Conservation (phyloP, 768 basidiomycete species). For the Mycena sanguinolenta region DNA sequence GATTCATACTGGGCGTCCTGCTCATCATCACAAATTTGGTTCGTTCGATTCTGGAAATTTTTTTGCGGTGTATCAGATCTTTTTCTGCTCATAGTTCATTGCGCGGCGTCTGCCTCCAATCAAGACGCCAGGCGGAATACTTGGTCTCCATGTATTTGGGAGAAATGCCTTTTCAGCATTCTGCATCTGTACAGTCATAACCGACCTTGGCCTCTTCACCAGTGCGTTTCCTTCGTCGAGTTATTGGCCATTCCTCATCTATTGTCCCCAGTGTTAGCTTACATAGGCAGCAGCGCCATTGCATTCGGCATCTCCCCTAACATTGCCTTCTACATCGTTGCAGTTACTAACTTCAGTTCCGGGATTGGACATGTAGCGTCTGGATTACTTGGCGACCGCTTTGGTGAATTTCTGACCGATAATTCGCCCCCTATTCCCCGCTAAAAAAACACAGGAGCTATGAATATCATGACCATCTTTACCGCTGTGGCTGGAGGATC, state of each 20-base stretch:
- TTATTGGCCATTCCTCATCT: too few species aligned
- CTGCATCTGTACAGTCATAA: slow-evolving; percentile 47
- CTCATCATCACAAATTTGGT: slow-evolving; percentile 60
- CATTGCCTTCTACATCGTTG: slow-evolving; percentile 57
- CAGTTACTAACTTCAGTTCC: slow-evolving; percentile 62
- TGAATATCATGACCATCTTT: slow-evolving; percentile 12
- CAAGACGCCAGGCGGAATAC: slow-evolving; percentile 51
- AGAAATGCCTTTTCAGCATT: neutral
- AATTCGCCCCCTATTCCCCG: neutral
- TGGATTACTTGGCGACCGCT: slow-evolving; percentile 56
- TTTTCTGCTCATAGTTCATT: slow-evolving; percentile 8
- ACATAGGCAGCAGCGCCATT: slow-evolving; percentile 43
- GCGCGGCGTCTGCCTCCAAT: slow-evolving; percentile 57
- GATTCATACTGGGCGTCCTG: slow-evolving; percentile 55
- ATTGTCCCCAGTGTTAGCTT: slow-evolving; percentile 14
- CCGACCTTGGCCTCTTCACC: slow-evolving; percentile 67
- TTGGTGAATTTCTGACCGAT: slow-evolving; percentile 45
- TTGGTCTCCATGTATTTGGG: slow-evolving; percentile 48
- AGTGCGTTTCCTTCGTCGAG: slow-evolving; percentile 36
- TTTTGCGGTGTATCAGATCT: neutral
- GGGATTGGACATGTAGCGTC: slow-evolving; percentile 58
- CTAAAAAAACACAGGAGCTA: slow-evolving; percentile 1
- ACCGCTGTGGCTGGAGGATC: neutral
- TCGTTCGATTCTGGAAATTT: too few species aligned
- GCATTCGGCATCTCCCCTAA: slow-evolving; percentile 26